A percentile compares a stretch with the other conserved stretches of the same genome.
phyloP scores from a whole-genome alignment of 2,329 filamentous ascomycete species.

The Cladosporium phlei region DNA sequence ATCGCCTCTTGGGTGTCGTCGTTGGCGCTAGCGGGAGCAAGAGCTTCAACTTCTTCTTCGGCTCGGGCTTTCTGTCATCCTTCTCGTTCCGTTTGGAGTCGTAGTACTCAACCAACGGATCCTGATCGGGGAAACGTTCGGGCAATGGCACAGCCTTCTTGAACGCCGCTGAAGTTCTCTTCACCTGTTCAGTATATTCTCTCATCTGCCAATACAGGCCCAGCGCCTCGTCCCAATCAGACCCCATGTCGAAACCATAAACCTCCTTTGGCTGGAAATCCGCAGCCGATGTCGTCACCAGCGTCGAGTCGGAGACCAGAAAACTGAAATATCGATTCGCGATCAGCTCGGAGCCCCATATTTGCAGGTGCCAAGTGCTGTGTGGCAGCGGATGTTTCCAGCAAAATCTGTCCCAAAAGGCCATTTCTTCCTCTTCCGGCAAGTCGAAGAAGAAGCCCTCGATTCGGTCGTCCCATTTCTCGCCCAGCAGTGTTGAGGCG shows the following conservation, averaged over 20 bases:
- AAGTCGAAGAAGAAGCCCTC: neutral
- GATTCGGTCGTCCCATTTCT: neutral
- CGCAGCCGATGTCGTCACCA: neutral
- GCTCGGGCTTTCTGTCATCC: too few relatives aligned
- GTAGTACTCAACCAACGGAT: too few relatives aligned
- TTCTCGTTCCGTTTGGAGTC: too few relatives aligned
- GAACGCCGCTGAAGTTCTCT: neutral
- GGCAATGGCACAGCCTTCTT: too few relatives aligned
- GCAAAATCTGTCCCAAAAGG: too few relatives aligned
- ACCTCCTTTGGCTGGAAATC: neutral
- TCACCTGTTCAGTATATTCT: neutral
- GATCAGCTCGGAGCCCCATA: neutral
- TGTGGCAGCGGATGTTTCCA: neutral
- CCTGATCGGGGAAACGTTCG: too few relatives aligned
- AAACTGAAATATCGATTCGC: neutral
- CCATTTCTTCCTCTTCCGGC: neutral
- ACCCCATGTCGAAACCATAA: neutral
- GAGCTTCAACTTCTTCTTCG: too few relatives aligned
- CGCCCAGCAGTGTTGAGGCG: neutral
- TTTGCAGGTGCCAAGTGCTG: neutral
- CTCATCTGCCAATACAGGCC: neutral
- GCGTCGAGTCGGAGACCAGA: neutral
- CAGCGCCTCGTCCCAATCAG: slow-evolving; percentile 4
- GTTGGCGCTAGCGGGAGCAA: too few relatives aligned
- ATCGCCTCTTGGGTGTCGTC: too few relatives aligned